Evolutionary conservation across 345 rosid species (phyloP), one percentile per base, ranked within the genome.

Genomic region (Arabis hirsuta): DNA sequence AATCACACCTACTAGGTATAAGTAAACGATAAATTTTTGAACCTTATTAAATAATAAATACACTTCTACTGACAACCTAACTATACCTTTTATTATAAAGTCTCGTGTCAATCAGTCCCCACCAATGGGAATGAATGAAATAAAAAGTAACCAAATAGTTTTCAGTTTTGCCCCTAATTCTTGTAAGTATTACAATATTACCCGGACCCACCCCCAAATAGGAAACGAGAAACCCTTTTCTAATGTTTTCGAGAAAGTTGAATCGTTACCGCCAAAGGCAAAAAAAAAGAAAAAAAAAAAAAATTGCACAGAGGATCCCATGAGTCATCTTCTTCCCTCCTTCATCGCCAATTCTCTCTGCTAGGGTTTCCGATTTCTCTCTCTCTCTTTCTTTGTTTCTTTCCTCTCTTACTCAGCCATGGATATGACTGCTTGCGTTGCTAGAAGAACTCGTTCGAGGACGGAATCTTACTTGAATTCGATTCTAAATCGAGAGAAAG

Each of bases 261-360:
- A 74, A 60, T 60, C 73, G 63, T 74, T 74, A 67, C 73, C 78
- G 78, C 78, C 78, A 74, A 74, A 59, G 78, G 56, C 69, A 41
- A 41, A 55, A 55, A 43, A 38, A 9, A 0, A 13, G 1, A 32
- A 34, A 6, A 9, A 7, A 34, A 34, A 34, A 34, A 6, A 34
- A 34, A 6, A 6, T 34, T 52, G 32, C 13, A 65, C 19, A 34
- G 55, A 46, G 26, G 34, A 53, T 4, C 16, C 20, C 34, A 50
- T 14, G 24, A 45, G 48, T 12, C 36, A 4, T 72, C 69, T 9
- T 55, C 26, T 39, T 50, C 59, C 13, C 29, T 16, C 39, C 16
- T 53, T 56, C 20, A 27, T 14, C 7, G 16, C 36, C 9, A 34
- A 42, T 62, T 12, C 50, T 41, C 26, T 51, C 32, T 11, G 11